Conservation (phyloP, 371 early-diverging fungal species). For the Haplosporangium sp. region DNA sequence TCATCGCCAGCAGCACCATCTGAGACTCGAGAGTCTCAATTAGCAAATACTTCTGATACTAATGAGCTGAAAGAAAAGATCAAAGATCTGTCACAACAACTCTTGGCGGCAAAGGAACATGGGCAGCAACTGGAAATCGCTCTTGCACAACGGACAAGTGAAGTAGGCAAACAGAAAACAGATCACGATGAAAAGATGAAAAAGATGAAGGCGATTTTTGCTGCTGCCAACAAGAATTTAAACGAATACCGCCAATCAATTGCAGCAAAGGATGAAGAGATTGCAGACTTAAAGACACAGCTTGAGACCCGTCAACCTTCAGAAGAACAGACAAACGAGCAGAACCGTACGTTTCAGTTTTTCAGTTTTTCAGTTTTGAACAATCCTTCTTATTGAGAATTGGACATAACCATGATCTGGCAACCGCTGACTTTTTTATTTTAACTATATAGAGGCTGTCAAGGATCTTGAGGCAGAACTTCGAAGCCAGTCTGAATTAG, state of each 20-base stretch:
- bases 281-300: conserved; percentile 56
- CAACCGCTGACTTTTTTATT: not conserved
- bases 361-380: not conserved
- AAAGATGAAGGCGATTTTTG: conserved; percentile 66
- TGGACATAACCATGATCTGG: not conserved
- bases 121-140: conserved; percentile 20
- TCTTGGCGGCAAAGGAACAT: conserved; percentile 15
- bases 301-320: conserved; percentile 53
- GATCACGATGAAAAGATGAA: conserved; percentile 59
- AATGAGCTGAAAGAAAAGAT: conserved; percentile 10
- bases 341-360: conserved; percentile 56
- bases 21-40: not conserved
- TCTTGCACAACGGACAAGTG: conserved; percentile 20
- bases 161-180: conserved; percentile 46
- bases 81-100: conserved; percentile 18
- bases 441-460: conserved; percentile 51
- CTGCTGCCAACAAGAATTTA: conserved; percentile 70
- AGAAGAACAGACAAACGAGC: conserved; percentile 50
- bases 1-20: not conserved
- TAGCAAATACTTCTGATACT: conserved; percentile 1
- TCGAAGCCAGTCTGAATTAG: conserved; percentile 58
- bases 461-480: conserved; percentile 62
- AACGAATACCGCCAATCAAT: conserved; percentile 70
- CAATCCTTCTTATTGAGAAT: not conserved
- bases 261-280: conserved; percentile 62